Evolutionary conservation across 495 filamentous ascomycete genomes (phyloP).

Genomic region (Trichoderma parareesei): DNA sequence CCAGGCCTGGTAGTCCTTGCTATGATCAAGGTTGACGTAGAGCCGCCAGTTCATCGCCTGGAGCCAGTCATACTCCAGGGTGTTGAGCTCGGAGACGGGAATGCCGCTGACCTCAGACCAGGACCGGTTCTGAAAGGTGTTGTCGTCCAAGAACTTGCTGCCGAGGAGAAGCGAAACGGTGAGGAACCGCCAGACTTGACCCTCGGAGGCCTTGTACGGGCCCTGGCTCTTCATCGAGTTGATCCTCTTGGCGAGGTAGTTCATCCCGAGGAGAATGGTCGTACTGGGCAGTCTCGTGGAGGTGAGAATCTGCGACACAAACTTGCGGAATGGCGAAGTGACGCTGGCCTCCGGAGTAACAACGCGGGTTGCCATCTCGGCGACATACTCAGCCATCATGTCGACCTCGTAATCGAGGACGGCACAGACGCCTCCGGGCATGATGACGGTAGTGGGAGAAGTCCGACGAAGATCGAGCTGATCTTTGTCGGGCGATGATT

Average conservation of each 20-base stretch:
- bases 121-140: conserved; percentile 98
- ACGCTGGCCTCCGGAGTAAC: conserved; percentile 59
- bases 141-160: conserved; percentile 98
- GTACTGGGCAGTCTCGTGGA: conserved; percentile 93
- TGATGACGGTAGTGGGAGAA: conserved; percentile 16
- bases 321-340: conserved; percentile 81
- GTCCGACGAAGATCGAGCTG: conserved; percentile 12
- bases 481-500: conserved; percentile 10
- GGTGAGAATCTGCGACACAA: conserved; percentile 85
- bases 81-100: conserved; percentile 76
- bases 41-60: conserved; percentile 76
- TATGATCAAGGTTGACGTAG: conserved; percentile 76
- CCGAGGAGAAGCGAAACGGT: conserved; percentile 83
- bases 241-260: conserved; percentile 79
- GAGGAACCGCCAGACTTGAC: conserved; percentile 82
- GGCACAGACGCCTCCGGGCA: conserved; percentile 82
- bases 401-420: conserved; percentile 99
- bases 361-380: conserved; percentile 80
- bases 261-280: conserved; percentile 87
- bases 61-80: conserved; percentile 88
- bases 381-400: conserved; percentile 95
- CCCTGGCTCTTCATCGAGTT: conserved; percentile 57
- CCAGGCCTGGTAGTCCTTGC: conserved; percentile 78
- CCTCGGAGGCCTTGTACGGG: conserved; percentile 51
- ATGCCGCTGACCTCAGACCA: conserved; percentile 98